Conservation (phyloP, 345 rosid genomes). For the Salix purpurea region DNA sequence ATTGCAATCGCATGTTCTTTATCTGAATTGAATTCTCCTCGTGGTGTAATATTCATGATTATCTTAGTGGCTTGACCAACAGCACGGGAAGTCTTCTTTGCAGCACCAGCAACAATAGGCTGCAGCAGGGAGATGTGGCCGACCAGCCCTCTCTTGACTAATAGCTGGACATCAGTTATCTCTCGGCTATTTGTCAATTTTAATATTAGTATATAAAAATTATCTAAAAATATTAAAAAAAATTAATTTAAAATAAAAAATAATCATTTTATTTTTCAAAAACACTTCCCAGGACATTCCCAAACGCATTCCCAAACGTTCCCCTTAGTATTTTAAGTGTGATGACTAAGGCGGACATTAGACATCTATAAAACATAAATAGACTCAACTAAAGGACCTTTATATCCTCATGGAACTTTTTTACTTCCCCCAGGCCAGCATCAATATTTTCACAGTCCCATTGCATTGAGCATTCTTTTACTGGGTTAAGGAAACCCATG, state of each 20-base stretch:
- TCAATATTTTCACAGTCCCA: too few species aligned
- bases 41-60: slow-evolving; percentile 55
- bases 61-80: slow-evolving; percentile 77
- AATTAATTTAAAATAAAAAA: too few species aligned
- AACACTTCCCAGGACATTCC: too few species aligned
- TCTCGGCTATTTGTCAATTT: too few species aligned
- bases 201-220: too few species aligned
- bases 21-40: slow-evolving; percentile 40
- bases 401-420: not conserved
- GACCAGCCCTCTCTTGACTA: too few species aligned
- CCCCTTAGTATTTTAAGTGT: too few species aligned
- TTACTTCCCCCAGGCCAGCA: not conserved
- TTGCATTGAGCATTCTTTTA: too few species aligned
- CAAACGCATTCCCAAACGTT: too few species aligned
- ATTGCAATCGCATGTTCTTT: slow-evolving; percentile 28
- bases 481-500: not conserved
- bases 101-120: slow-evolving; percentile 77
- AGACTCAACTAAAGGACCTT: not conserved
- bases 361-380: not conserved
- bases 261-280: too few species aligned
- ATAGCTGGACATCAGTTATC: too few species aligned
- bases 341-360: not conserved
- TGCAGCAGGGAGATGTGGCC: slow-evolving; percentile 71
- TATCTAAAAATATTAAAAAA: too few species aligned
- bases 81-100: slow-evolving; percentile 69